These are phyloP conservation scores for Saccharomyces kudriavzevii DNA, from an alignment of 805 yeast species.

Conservation along the genomic window DNA sequence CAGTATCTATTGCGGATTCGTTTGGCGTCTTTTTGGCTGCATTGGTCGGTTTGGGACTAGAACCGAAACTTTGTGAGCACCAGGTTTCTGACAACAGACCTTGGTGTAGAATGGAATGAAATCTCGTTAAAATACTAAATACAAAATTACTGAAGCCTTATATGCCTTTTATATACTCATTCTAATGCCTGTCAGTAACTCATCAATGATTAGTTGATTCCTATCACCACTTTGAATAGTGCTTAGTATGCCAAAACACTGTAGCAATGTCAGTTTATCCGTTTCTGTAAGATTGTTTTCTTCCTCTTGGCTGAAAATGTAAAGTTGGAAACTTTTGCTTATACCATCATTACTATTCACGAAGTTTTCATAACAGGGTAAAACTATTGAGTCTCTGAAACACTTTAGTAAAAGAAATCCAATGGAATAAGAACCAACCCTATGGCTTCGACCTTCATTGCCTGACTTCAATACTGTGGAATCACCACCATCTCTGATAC, in stretches of 20 bases:
- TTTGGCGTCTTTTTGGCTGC: conserved; percentile 83
- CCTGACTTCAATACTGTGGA: conserved; percentile 5
- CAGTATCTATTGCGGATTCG: conserved; percentile 77
- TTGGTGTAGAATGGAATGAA: conserved; percentile 54
- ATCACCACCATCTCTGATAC: conserved; percentile 1
- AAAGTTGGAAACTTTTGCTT: conserved; percentile 9
- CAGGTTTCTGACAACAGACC: conserved; percentile 69
- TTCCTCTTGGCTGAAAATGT: conserved; percentile 19
- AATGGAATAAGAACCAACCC: conserved; percentile 9
- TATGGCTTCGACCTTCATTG: conserved; percentile 3
- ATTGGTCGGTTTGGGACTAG: conserved; percentile 61
- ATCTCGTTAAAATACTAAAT: neutral
- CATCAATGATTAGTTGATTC: conserved; percentile 46
- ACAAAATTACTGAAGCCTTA: neutral
- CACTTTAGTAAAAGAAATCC: conserved; percentile 32
- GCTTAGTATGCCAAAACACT: conserved; percentile 48
- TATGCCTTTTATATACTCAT: conserved; percentile 9
- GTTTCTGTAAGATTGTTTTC: conserved; percentile 31
- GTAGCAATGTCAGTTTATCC: conserved; percentile 36
- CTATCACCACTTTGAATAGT: conserved; percentile 42
- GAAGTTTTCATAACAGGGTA: conserved; percentile 38
- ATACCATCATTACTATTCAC: conserved; percentile 14
- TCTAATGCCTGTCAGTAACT: conserved; percentile 27
- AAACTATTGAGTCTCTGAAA: conserved; percentile 40
- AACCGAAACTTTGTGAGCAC: conserved; percentile 58